phyloP scores from a whole-genome alignment of 352 stramenopile species.

The Phytophthora podocarpi region DNA sequence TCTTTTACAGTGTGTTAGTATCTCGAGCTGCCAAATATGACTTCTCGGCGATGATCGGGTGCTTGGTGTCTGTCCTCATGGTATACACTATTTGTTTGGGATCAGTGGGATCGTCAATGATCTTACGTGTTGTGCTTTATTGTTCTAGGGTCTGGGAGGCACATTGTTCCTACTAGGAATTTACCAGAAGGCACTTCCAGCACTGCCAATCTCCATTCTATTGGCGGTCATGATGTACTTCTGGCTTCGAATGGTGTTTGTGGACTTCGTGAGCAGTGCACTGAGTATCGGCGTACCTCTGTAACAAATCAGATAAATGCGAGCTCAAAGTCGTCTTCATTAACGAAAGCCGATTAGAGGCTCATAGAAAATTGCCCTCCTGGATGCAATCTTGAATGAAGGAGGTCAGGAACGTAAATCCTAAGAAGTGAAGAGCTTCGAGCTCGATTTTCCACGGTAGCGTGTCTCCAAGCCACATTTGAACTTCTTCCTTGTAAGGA shows the following conservation, averaged over 20 bases:
- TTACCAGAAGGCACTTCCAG: constrained; percentile 95
- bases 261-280: constrained; percentile 61
- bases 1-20: constrained; percentile 99
- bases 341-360: background rate
- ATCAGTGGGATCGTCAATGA: background rate
- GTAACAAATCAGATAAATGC: constrained; percentile 23
- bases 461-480: constrained; percentile 46
- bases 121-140: constrained; percentile 1
- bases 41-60: constrained; percentile 95
- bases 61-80: constrained; percentile 94
- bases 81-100: constrained; percentile 35
- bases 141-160: constrained; percentile 83
- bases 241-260: constrained; percentile 76
- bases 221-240: constrained; percentile 81
- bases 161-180: constrained; percentile 97
- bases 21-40: constrained; percentile 96
- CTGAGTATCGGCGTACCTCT: constrained; percentile 43
- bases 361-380: constrained; percentile 45
- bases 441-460: constrained; percentile 83
- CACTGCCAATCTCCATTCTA: constrained; percentile 95
- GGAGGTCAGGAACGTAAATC: constrained; percentile 71
- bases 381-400: constrained; percentile 63
- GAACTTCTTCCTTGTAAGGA: constrained; percentile 57
- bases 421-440: constrained; percentile 78
- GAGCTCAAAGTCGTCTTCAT: constrained; percentile 13